Evolutionary conservation across 305 asterid genomes (phyloP), one percentile per base, ranked within the genome.

Genomic region (Fraxinus albicans): DNA sequence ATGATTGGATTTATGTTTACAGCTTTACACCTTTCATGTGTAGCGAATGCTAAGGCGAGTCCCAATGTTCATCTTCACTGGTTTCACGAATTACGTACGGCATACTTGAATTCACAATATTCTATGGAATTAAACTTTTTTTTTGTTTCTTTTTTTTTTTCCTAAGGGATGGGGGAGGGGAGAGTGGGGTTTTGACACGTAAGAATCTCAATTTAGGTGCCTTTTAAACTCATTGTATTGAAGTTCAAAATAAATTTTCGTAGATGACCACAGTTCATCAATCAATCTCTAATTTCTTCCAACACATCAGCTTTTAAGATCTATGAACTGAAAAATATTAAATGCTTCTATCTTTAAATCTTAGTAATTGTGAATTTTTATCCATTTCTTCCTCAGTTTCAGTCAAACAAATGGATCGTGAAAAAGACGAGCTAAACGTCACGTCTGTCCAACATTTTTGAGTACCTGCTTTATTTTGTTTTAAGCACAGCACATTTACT

Each of bases 401-500:
- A 8, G 65, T 13, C 74, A n/a, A 78, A 78, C 72, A 78, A 31
- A 33, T 60, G 21, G 60, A 19, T 25, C 12, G 9, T 78, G 34
- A 3, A 58, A 78, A 78, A 19, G 7, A 65, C 2, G 35, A 65
- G 34, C 17, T 63, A 63, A 65, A 23, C 15, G 23, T 31, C 44
- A 25, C 36, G 76, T 78, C 55, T 78, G 29, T 40, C 29, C 13
- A 40, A 50, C 9, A 35, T 19, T 31, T 47, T 76, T 60, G 6
- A 40, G 36, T 60, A n/a, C 35, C 53, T 36, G 9, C 35, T 65
- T 25, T 65, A 10, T 58, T 65, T 25, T 65, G 17, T 65, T 2
- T 73, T 31, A 15, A 35, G 86, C 79, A 6, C 78, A 23, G 19
- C 27, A 21, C 79, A 63, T 63, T 29, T 76, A 82, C 77, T 72